Conservation (phyloP, 2,329 filamentous ascomycete genomes). For the Trichoderma afroharzianum region DNA sequence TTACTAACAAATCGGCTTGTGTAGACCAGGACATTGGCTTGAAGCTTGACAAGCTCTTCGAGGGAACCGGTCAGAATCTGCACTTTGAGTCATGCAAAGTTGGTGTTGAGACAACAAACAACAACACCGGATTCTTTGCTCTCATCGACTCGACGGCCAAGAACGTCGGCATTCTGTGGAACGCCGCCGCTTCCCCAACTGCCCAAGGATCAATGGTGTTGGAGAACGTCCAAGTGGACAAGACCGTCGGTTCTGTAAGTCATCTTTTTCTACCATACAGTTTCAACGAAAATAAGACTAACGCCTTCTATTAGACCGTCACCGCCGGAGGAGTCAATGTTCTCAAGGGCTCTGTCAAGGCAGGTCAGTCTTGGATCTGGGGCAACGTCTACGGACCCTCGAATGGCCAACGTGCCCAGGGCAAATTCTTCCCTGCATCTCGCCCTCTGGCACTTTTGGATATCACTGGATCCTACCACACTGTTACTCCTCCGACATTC, state of each 20-base stretch:
- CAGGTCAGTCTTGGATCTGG: constrained; percentile 20
- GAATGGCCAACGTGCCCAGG: constrained; percentile 16
- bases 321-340: constrained; percentile 33
- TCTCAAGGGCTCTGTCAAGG: constrained; percentile 19
- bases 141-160: constrained; percentile 31
- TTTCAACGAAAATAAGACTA: neutral
- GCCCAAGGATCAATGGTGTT: constrained; percentile 29
- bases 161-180: constrained; percentile 26
- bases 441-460: constrained; percentile 18
- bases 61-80: constrained; percentile 29
- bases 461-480: constrained; percentile 15
- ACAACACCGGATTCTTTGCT: constrained; percentile 26
- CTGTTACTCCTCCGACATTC: constrained; percentile 28
- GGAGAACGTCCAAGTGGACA: constrained; percentile 27
- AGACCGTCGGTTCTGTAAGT: constrained; percentile 24
- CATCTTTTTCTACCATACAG: neutral
- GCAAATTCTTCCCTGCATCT: constrained; percentile 19
- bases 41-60: constrained; percentile 26
- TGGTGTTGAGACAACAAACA: constrained; percentile 29
- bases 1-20: neutral
- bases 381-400: constrained; percentile 20
- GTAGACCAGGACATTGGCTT: constrained; percentile 27
- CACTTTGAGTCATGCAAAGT: constrained; percentile 29
- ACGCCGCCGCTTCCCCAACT: constrained; percentile 24
- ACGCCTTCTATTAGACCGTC: constrained; percentile 17